Evolutionary conservation across 305 asterid genomes (phyloP), one percentile per base, ranked within the genome.

Genomic region (Fraxinus baroniana): DNA sequence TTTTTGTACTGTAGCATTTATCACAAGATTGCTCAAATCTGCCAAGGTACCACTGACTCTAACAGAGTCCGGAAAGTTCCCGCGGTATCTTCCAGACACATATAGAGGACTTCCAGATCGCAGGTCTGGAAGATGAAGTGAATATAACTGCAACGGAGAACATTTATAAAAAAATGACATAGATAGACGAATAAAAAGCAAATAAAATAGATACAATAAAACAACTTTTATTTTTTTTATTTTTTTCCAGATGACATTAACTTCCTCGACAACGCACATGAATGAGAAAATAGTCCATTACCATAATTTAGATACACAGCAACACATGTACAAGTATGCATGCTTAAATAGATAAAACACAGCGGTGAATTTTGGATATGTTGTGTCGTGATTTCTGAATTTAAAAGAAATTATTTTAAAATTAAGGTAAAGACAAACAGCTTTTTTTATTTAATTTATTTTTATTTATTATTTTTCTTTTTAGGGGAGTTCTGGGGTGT

Each of bases 1-100:
- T 75, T 85, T 88, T 78, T 89, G 93, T 83, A 87, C 96, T 85
- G 87, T 87, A 46, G 89, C 88, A 79, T 86, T 85, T 5, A 91
- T 76, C 72, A 78, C 85, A 15, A 91, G 88, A 60, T 87, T 87
- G 87, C 90, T 77, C 41, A 78, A 73, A 89, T 95, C 97, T 3
- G 94, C 86, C 80, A 92, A 82, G 46, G 86, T 91, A 28, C 99
- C 99, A 13, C 81, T 64, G 37, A 92, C 85, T 83, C 84, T 86
- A 74, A 94, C 84, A 32, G 83, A 82, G 36, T 90, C 92, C 0
- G 97, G 97, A 74, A 94, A 89, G 78, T 89, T 83, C 30, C 97
- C 98, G 3, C 74, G 22, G 82, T 86, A 95, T 87, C 98, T 93
- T 83, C 99, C 99, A 12, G 92, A 92, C 85, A 94, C 86, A 86